Conservation (phyloP, 2,329 filamentous ascomycete species). For the Eutypa lata region DNA sequence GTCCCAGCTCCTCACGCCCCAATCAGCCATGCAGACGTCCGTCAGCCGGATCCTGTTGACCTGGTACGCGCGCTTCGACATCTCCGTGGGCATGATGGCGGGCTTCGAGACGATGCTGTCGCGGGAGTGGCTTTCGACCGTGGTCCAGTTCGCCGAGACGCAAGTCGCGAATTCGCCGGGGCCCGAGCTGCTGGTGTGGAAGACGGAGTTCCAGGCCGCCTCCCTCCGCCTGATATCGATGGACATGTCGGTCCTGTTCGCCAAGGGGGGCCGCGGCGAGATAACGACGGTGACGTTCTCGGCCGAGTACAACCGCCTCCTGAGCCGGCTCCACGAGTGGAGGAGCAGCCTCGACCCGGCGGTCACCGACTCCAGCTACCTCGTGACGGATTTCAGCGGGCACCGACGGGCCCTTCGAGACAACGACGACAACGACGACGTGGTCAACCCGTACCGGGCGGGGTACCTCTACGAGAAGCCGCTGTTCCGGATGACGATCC, state of each 20-base stretch:
- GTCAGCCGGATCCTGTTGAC: slow-evolving; percentile 70
- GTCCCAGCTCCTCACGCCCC: slow-evolving; percentile 71
- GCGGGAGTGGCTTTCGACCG: slow-evolving; percentile 72
- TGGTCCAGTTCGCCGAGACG: slow-evolving; percentile 59
- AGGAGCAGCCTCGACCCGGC: slow-evolving; percentile 56
- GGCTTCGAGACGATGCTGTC: slow-evolving; percentile 71
- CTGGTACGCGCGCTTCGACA: slow-evolving; percentile 92
- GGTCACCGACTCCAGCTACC: slow-evolving; percentile 58
- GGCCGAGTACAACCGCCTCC: slow-evolving; percentile 55
- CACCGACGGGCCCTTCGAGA: slow-evolving; percentile 48
- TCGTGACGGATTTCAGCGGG: slow-evolving; percentile 63
- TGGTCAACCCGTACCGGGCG: slow-evolving; percentile 70
- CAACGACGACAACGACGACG: slow-evolving; percentile 58
- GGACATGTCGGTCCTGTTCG: slow-evolving; percentile 77
- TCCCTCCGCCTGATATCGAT: slow-evolving; percentile 69
- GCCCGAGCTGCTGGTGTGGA: slow-evolving; percentile 60
- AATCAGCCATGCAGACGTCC: slow-evolving; percentile 68
- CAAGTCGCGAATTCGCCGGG: slow-evolving; percentile 56
- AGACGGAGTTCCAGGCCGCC: slow-evolving; percentile 64
- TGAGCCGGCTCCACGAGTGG: slow-evolving; percentile 45
- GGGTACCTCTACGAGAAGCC: slow-evolving; percentile 68
- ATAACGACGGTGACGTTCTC: slow-evolving; percentile 64
- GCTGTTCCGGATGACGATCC: slow-evolving; percentile 71
- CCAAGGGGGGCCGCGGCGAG: slow-evolving; percentile 61
- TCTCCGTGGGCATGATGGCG: slow-evolving; percentile 79